Evolutionary conservation across 2,329 filamentous ascomycete genomes (phyloP).

Genomic region (Aspergillus thermomutatus): DNA sequence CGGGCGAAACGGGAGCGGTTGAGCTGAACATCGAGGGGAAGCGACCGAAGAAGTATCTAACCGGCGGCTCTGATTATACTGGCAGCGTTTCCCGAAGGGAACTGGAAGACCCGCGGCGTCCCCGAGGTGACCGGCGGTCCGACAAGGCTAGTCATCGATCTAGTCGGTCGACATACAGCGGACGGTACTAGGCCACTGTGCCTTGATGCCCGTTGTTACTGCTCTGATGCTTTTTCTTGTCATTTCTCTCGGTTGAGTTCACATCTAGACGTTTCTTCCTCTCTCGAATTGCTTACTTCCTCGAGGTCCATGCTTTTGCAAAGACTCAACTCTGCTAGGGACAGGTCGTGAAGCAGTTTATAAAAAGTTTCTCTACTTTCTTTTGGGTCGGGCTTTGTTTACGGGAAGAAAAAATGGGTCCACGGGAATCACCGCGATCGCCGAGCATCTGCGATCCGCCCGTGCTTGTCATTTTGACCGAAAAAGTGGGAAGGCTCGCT

Average conservation of each 20-base stretch:
- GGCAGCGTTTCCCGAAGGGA: slow-evolving; percentile 29
- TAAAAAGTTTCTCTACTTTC: slow-evolving; percentile 8
- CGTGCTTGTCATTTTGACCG: slow-evolving; percentile 1
- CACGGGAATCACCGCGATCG: background rate
- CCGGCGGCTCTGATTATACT: slow-evolving; percentile 33
- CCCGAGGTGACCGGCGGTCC: slow-evolving; percentile 33
- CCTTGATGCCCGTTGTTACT: background rate
- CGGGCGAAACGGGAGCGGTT: slow-evolving; percentile 35
- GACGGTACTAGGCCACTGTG: slow-evolving; percentile 14
- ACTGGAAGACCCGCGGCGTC: slow-evolving; percentile 31
- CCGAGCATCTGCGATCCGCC: slow-evolving; percentile 1
- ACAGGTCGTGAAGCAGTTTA: background rate
- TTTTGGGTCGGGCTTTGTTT: slow-evolving; percentile 16
- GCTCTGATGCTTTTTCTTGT: background rate
- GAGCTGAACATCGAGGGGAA: slow-evolving; percentile 39
- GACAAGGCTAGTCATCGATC: slow-evolving; percentile 37
- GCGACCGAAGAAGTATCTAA: slow-evolving; percentile 36
- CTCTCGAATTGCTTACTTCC: slow-evolving; percentile 1
- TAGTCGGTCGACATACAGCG: slow-evolving; percentile 37
- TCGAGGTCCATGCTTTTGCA: background rate
- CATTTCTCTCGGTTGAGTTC: background rate
- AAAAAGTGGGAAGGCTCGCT: slow-evolving; percentile 15
- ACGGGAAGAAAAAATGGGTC: slow-evolving; percentile 4
- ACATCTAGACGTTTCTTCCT: background rate
- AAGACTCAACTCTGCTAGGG: background rate